These are phyloP conservation scores for Elaeagnus macrophylla DNA, from an alignment of 306 rosid genomes.

Conservation along the genomic window DNA sequence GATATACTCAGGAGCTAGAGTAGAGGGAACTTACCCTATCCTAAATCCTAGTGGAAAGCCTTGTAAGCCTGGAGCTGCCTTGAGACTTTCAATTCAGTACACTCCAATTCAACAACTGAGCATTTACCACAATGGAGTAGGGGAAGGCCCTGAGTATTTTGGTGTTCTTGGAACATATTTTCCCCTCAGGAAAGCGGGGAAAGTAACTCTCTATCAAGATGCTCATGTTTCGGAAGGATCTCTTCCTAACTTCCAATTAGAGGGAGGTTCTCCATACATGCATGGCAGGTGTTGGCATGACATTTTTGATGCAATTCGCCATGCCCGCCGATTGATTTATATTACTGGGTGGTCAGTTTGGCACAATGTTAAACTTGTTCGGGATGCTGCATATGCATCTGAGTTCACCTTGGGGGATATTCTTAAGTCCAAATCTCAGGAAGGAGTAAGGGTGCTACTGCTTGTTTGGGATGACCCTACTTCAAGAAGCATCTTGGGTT, in stretches of 20 bases:
- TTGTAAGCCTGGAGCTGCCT: constrained; percentile 66
- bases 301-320: constrained; percentile 64
- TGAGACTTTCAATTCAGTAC: constrained; percentile 68
- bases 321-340: constrained; percentile 65
- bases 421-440: constrained; percentile 77
- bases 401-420: constrained; percentile 61
- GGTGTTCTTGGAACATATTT: constrained; percentile 96
- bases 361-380: constrained; percentile 72
- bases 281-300: constrained; percentile 88
- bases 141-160: constrained; percentile 72
- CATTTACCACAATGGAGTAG: constrained; percentile 69
- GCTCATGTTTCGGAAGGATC: constrained; percentile 78
- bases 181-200: constrained; percentile 82
- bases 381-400: constrained; percentile 46
- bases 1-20: constrained; percentile 44
- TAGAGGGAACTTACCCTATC: constrained; percentile 73
- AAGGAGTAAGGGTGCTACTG: constrained; percentile 94
- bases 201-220: constrained; percentile 84
- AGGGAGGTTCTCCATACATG: constrained; percentile 50
- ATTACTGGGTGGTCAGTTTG: constrained; percentile 98
- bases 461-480: constrained; percentile 99
- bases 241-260: constrained; percentile 63
- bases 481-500: constrained; percentile 84
- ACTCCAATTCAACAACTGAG: constrained; percentile 60
- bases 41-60: constrained; percentile 72